phyloP scores from a whole-genome alignment of 2,329 filamentous ascomycete species.

The Scleromitrula shiraiana region DNA sequence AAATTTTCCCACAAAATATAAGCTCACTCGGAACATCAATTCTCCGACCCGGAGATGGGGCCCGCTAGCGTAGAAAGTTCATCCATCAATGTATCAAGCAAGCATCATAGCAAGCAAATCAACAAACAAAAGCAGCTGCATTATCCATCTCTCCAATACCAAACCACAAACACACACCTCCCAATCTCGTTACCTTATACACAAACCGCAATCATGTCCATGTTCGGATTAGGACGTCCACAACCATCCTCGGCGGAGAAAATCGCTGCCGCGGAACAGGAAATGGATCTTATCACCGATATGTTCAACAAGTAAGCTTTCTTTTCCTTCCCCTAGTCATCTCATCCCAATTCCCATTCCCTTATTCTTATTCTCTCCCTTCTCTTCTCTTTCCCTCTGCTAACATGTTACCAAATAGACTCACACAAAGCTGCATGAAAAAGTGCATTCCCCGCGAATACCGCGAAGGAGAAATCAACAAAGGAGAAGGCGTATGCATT shows the following conservation, averaged over 20 bases:
- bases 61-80: no score
- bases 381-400: constrained; percentile 1
- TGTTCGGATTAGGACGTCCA: constrained; percentile 64
- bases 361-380: background rate
- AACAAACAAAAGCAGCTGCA: no score
- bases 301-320: constrained; percentile 86
- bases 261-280: constrained; percentile 90
- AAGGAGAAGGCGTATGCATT: constrained; percentile 96
- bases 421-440: constrained; percentile 80
- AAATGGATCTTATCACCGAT: constrained; percentile 95
- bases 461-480: constrained; percentile 94
- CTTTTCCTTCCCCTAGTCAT: background rate
- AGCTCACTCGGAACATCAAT: no score
- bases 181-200: background rate
- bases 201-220: constrained; percentile 50
- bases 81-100: no score
- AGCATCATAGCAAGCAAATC: no score
- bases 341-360: constrained; percentile 1
- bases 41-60: no score
- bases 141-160: background rate
- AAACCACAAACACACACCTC: background rate
- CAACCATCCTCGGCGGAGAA: constrained; percentile 95
- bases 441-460: constrained; percentile 93
- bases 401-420: constrained; percentile 39
- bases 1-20: no score